Evolutionary conservation across 805 yeast species (phyloP).

Genomic region (Kodamaea jinghongensis): DNA sequence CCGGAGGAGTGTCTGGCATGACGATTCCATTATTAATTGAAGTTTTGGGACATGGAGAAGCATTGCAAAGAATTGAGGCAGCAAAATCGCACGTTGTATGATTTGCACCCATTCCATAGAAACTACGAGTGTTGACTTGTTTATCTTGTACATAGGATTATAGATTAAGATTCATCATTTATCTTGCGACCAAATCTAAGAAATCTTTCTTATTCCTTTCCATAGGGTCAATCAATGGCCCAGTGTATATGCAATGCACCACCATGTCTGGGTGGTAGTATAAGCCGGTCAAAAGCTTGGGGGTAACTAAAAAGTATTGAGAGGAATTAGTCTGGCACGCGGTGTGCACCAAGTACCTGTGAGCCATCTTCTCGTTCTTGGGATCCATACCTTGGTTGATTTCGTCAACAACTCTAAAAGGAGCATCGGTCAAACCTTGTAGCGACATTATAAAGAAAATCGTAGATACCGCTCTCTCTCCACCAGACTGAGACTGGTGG

Average conservation of each 20-base stretch:
- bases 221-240: slow-evolving; percentile 24
- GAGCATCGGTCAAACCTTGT: slow-evolving; percentile 84
- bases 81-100: not conserved
- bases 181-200: slow-evolving; percentile 33
- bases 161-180: too few species aligned
- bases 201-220: slow-evolving; percentile 21
- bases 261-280: slow-evolving; percentile 78
- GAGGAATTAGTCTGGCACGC: slow-evolving; percentile 62
- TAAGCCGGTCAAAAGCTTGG: slow-evolving; percentile 77
- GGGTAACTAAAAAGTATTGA: slow-evolving; percentile 91
- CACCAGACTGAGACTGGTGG: slow-evolving; percentile 93
- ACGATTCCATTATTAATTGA: slow-evolving; percentile 57
- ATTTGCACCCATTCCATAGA: not conserved
- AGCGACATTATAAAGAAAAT: slow-evolving; percentile 85
- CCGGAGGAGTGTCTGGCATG: slow-evolving; percentile 70
- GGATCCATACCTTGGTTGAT: slow-evolving; percentile 99
- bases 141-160: slow-evolving; percentile 4
- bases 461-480: slow-evolving; percentile 95
- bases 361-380: slow-evolving; percentile 82
- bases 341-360: slow-evolving; percentile 76
- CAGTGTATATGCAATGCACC: slow-evolving; percentile 59
- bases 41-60: slow-evolving; percentile 49
- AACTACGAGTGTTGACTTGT: not conserved
- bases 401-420: slow-evolving; percentile 95
- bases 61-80: slow-evolving; percentile 21